Evolutionary conservation across 164 flowering plant genomes (phyloP), one percentile per base, ranked within the genome.

Genomic region (Magnolia changhungtana): DNA sequence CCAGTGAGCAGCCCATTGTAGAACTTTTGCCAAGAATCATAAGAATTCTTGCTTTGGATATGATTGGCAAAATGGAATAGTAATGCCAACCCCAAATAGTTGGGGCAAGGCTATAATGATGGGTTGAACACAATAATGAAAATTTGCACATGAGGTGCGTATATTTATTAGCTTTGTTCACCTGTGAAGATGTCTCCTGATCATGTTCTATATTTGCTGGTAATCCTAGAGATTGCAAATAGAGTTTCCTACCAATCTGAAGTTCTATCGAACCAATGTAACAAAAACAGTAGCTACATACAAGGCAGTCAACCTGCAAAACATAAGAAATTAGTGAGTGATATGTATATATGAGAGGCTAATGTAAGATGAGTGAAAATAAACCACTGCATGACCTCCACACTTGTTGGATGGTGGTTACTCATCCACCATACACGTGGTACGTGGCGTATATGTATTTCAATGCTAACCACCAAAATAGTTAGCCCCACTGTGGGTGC

Each of bases 201-300:
- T 45, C 50, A 31, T 69, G 27, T n/a, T 78, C 85, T 78, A 75
- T 75, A 24, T 71, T 76, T 24, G 81, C 20, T 70, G 89, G 84
- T 73, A 83, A 70, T 50, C 92, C 90, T 52, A 93, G 52, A 45
- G 82, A 78, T 82, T 88, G 82, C 69, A 96, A 84, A 81, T 84
- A 91, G 18, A 96, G 91, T 76, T 85, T 92, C 79, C 94, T 86
- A 72, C 97, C 99, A 72, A 94, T 92, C 77, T 96, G 98, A 82
- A 86, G 90, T 83, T 94, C 99, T 74, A 96, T 81, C 21, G 99
- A 91, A n/a, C 96, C 98, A 77, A 96, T 86, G 80, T 90, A 94
- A 29, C 85, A 83, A 78, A 90, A 96, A 78, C 99, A 96, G 75
- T 81, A 84, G 84, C 96, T 85, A 85, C 99, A 96, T 11, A 94